Evolutionary conservation across 305 asterid genomes (phyloP).

Genomic region (Fraxinus latifolia): DNA sequence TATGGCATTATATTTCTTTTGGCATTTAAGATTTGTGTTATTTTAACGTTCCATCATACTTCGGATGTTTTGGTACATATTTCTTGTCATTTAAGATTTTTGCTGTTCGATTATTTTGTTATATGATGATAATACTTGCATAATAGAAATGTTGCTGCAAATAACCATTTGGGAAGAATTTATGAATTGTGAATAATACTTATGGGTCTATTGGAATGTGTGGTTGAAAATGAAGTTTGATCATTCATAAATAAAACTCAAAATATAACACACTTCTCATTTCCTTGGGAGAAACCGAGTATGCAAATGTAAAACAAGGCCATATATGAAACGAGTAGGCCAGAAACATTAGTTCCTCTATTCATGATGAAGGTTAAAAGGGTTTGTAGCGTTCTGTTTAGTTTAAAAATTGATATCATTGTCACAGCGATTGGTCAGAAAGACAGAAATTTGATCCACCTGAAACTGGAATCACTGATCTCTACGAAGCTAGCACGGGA

Average conservation of each 20-base stretch:
- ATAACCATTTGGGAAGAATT: background rate
- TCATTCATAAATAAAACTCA: background rate
- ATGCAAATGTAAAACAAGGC: constrained; percentile 31
- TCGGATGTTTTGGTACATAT: background rate
- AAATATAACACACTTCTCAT: background rate
- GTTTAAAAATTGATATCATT: background rate
- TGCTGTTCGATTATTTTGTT: background rate
- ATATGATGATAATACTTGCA: background rate
- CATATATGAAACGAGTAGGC: constrained; percentile 17
- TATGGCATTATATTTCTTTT: no score
- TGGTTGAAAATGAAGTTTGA: no score
- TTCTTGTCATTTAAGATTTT: background rate
- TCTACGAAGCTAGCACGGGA: constrained; percentile 24
- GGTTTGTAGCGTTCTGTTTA: constrained; percentile 16
- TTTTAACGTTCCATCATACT: no score
- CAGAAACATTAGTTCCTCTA: constrained; percentile 16
- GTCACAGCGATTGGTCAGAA: background rate
- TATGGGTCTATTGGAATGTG: background rate
- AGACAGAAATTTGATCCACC: constrained; percentile 22
- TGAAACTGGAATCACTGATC: background rate
- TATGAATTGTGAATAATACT: no score
- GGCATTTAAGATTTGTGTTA: no score
- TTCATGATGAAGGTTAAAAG: background rate
- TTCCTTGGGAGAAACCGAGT: background rate
- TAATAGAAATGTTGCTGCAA: no score